Evolutionary conservation across 345 rosid species (phyloP).

Genomic region (Populus deltoides): DNA sequence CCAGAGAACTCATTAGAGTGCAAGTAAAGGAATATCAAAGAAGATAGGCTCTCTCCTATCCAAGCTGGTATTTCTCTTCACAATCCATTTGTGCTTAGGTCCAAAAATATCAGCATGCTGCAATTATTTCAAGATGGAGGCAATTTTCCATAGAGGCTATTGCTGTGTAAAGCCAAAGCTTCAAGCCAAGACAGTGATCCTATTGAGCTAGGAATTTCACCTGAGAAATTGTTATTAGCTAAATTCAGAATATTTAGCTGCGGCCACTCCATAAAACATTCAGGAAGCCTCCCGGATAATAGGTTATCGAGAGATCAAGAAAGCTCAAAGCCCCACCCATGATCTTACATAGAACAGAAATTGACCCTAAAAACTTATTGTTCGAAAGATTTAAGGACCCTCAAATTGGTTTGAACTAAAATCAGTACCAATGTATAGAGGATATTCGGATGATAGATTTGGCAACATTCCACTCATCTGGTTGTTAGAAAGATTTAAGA

Average conservation of each 20-base stretch:
- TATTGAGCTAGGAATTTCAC: constrained; percentile 16
- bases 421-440: constrained; percentile 3
- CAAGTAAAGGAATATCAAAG: constrained; percentile 14
- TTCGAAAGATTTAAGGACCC: constrained; percentile 20
- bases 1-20: constrained; percentile 21
- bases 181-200: constrained; percentile 4
- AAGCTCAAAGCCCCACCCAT: not conserved
- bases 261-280: not conserved
- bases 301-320: constrained; percentile 15
- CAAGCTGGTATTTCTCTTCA: constrained; percentile 23
- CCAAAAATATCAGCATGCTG: constrained; percentile 2
- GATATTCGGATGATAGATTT: not conserved
- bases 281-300: constrained; percentile 10
- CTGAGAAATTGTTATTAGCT: constrained; percentile 21
- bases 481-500: constrained; percentile 28
- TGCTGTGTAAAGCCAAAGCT: constrained; percentile 15
- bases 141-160: constrained; percentile 14
- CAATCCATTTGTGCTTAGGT: constrained; percentile 15
- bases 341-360: constrained; percentile 8
- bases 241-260: constrained; percentile 11
- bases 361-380: constrained; percentile 18
- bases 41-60: constrained; percentile 6
- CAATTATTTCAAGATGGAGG: constrained; percentile 12
- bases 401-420: constrained; percentile 19
- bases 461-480: constrained; percentile 25